Conservation (phyloP, 2,329 filamentous ascomycete species). For the Ceratocystis huliohia region DNA sequence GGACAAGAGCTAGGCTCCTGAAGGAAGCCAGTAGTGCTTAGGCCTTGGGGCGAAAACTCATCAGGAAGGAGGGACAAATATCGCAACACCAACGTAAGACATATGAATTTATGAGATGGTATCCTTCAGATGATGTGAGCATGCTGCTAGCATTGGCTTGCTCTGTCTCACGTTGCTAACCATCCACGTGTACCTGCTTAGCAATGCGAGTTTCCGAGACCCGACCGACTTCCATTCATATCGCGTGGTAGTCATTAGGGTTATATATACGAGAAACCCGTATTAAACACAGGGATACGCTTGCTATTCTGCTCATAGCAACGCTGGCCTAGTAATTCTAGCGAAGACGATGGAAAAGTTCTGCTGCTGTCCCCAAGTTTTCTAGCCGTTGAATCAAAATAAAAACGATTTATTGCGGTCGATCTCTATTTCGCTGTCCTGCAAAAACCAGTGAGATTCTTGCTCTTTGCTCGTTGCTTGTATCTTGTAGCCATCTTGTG, state of each 20-base stretch:
- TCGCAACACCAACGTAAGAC: not conserved
- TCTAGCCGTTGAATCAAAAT: not conserved
- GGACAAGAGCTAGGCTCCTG: too few species aligned
- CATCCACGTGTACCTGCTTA: not conserved
- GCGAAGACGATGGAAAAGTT: not conserved
- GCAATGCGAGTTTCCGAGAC: not conserved
- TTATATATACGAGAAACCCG: not conserved
- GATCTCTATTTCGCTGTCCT: too few species aligned
- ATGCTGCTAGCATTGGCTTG: not conserved
- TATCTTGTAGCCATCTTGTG: too few species aligned
- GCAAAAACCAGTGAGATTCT: too few species aligned
- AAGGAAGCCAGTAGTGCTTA: too few species aligned
- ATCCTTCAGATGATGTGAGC: not conserved
- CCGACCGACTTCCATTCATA: not conserved
- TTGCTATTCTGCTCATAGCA: not conserved
- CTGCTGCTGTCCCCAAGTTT: not conserved
- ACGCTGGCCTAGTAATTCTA: not conserved
- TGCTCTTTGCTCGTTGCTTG: too few species aligned
- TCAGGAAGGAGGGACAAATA: not conserved
- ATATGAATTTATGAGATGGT: not conserved
- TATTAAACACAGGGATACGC: not conserved
- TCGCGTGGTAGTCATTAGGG: not conserved
- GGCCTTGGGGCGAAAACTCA: too few species aligned
- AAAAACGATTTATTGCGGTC: too few species aligned
- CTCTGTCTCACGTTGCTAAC: not conserved